A percentile compares a stretch with the other conserved stretches of the same genome.
These are phyloP conservation scores for Combretum micranthum DNA, from an alignment of 345 rosid species.

Conservation along the genomic window DNA sequence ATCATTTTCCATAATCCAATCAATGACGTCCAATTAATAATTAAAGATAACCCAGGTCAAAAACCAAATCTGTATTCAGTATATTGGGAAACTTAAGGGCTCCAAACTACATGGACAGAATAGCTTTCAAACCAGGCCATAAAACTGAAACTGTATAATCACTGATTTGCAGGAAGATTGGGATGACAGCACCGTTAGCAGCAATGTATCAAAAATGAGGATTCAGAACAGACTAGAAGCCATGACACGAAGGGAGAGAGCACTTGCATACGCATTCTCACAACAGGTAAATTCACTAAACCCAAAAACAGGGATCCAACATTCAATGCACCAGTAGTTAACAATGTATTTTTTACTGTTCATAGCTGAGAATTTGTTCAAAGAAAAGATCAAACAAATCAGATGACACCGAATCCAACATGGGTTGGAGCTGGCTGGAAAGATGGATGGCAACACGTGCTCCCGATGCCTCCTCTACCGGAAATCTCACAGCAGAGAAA, in stretches of 20 bases:
- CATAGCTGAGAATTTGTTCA: constrained; percentile 61
- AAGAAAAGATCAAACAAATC: constrained; percentile 45
- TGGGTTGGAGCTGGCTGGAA: constrained; percentile 84
- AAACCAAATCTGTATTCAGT: too few species aligned
- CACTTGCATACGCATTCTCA: constrained; percentile 84
- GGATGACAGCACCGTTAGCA: constrained; percentile 88
- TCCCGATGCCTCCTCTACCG: constrained; percentile 34
- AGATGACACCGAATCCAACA: constrained; percentile 33
- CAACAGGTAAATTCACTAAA: constrained; percentile 56
- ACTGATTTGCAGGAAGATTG: constrained; percentile 57
- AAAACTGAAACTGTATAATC: constrained; percentile 6
- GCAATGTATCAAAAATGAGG: constrained; percentile 58
- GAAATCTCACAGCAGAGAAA: constrained; percentile 21
- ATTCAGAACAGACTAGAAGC: constrained; percentile 66
- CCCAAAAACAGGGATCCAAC: neutral
- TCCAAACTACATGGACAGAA: too few species aligned
- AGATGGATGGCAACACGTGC: constrained; percentile 87
- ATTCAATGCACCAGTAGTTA: too few species aligned
- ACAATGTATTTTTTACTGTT: neutral
- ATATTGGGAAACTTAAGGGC: too few species aligned
- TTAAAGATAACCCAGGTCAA: too few species aligned
- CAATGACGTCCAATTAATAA: too few species aligned
- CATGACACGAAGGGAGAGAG: constrained; percentile 69
- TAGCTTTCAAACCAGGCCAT: too few species aligned
- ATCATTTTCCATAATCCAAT: too few species aligned